Percentiles rank a stretch among this genome's conserved stretches.
phyloP scores from a whole-genome alignment of 1,284 basidiomycete species.

The Tilletia walkeri region DNA sequence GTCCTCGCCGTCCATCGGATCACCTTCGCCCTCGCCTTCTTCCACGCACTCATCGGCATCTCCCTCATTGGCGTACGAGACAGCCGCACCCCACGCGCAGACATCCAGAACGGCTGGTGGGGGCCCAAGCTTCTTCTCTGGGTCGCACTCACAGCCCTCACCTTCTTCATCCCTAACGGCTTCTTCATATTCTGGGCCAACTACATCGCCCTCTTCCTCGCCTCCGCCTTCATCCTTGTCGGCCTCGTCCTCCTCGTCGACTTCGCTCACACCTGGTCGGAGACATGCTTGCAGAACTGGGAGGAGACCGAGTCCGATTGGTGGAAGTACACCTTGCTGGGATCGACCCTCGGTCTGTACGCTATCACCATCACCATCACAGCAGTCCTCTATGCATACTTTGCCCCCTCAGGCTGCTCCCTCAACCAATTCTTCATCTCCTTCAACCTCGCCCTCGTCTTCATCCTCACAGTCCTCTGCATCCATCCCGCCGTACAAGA shows the following conservation, averaged over 20 bases:
- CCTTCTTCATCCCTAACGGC: conserved; percentile 88
- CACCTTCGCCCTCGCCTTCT: conserved; percentile 87
- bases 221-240: conserved; percentile 86
- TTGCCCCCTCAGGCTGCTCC: conserved; percentile 79
- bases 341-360: conserved; percentile 88
- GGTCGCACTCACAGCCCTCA: conserved; percentile 72
- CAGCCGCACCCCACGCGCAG: conserved; percentile 84
- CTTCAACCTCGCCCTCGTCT: conserved; percentile 78
- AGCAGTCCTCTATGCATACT: conserved; percentile 84
- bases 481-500: conserved; percentile 86
- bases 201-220: conserved; percentile 83
- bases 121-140: conserved; percentile 89
- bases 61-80: conserved; percentile 82
- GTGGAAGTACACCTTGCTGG: conserved; percentile 95
- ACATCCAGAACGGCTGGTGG: conserved; percentile 99
- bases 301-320: conserved; percentile 78
- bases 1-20: conserved; percentile 97
- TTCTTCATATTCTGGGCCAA: conserved; percentile 98
- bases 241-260: conserved; percentile 96
- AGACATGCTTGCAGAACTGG: conserved; percentile 94
- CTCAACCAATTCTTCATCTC: conserved; percentile 95
- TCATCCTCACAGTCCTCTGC: conserved; percentile 78
- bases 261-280: conserved; percentile 97
- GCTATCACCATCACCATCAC: conserved; percentile 78
- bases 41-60: conserved; percentile 78